Conservation (phyloP, 225 moss, liverwort and hornwort genomes). For the Physcomitrellopsis africana region DNA sequence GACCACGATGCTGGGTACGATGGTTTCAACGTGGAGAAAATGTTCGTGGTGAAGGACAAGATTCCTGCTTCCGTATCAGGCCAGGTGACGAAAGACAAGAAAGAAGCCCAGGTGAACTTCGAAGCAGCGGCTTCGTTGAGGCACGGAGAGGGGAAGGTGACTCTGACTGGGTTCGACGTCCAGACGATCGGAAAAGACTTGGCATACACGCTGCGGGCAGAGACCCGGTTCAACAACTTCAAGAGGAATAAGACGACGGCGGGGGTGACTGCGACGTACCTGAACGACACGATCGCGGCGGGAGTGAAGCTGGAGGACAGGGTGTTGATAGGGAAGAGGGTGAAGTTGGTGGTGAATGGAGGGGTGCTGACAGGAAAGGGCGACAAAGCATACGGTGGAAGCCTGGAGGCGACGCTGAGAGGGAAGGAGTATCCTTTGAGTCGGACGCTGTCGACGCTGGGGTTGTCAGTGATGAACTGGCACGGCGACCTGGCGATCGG, state of each 20-base stretch:
- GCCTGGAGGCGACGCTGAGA: conserved; percentile 38
- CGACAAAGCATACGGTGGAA: conserved; percentile 42
- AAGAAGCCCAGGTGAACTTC: conserved; percentile 40
- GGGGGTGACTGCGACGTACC: conserved; percentile 36
- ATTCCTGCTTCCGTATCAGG: conserved; percentile 38
- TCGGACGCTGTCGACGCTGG: conserved; percentile 36
- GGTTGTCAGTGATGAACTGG: conserved; percentile 48
- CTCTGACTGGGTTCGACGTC: conserved; percentile 35
- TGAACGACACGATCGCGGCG: conserved; percentile 39
- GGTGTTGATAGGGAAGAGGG: conserved; percentile 38
- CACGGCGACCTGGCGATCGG: conserved; percentile 43
- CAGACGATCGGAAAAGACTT: conserved; percentile 44
- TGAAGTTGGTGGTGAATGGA: conserved; percentile 46
- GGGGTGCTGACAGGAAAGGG: conserved; percentile 43
- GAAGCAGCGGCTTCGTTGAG: conserved; percentile 47
- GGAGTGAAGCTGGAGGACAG: conserved; percentile 46
- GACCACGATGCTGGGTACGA: conserved; percentile 48
- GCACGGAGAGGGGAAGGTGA: conserved; percentile 42
- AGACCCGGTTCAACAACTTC: conserved; percentile 40
- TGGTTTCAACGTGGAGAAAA: conserved; percentile 46
- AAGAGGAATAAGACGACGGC: conserved; percentile 42
- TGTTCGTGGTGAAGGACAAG: conserved; percentile 40
- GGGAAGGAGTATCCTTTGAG: conserved; percentile 39
- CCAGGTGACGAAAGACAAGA: conserved; percentile 44
- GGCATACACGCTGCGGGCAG: conserved; percentile 37